Percentiles rank a stretch among this genome's conserved stretches.
phyloP scores from a whole-genome alignment of 2,329 filamentous ascomycete genomes.

The Nothophoma quercina region DNA sequence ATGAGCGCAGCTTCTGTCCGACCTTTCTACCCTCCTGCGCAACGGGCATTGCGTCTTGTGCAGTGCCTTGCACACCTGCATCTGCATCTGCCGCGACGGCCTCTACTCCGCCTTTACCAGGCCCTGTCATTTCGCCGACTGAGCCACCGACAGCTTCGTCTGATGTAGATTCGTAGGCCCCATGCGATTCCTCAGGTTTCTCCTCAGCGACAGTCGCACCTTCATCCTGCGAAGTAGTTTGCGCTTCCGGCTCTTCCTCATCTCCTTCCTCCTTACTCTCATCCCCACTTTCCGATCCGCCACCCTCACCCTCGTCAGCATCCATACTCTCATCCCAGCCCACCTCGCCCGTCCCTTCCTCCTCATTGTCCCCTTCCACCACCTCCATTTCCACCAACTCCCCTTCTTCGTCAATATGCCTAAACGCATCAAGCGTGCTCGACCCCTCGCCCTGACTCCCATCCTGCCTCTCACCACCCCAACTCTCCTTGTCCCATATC shows the following conservation, averaged over 20 bases:
- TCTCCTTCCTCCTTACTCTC: background rate
- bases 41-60: background rate
- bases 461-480: slow-evolving; percentile 3
- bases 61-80: too few species aligned
- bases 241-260: background rate
- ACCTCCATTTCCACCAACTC: background rate
- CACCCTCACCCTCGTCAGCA: background rate
- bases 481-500: slow-evolving; percentile 2
- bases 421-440: background rate
- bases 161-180: background rate
- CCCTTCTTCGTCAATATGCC: background rate
- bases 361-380: slow-evolving; percentile 7
- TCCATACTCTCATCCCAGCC: background rate
- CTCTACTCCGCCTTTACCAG: background rate
- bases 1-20: background rate
- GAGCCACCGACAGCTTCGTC: background rate
- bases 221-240: too few species aligned
- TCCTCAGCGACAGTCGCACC: too few species aligned
- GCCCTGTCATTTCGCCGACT: background rate
- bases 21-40: background rate
- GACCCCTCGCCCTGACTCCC: background rate
- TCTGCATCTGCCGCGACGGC: background rate
- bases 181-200: background rate
- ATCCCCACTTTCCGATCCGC: background rate
- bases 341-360: background rate